phyloP scores from a whole-genome alignment of 768 basidiomycete genomes.

The Porpolomopsis calyptriformis region DNA sequence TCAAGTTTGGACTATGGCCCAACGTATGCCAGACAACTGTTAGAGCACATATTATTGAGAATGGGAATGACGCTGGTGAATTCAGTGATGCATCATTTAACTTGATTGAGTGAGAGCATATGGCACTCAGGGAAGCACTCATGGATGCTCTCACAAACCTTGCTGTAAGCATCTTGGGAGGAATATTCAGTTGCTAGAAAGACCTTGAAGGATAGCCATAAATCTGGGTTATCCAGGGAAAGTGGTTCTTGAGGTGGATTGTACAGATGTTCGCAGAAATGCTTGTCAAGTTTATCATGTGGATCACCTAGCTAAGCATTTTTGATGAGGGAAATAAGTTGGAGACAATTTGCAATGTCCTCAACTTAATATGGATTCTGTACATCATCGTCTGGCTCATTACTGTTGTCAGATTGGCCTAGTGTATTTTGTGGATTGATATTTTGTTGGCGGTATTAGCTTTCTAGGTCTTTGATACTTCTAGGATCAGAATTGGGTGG shows the following conservation, averaged over 20 bases:
- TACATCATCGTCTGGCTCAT: too few species aligned
- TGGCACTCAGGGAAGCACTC: constrained; percentile 18
- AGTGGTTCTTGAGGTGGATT: background rate
- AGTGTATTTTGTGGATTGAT: too few species aligned
- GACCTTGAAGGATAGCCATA: constrained; percentile 23
- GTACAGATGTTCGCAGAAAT: background rate
- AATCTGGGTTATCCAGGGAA: constrained; percentile 12
- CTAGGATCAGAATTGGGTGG: too few species aligned
- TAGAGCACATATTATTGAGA: constrained; percentile 31
- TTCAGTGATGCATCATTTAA: constrained; percentile 17
- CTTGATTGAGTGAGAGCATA: constrained; percentile 20
- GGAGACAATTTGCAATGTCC: too few species aligned
- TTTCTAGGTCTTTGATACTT: too few species aligned
- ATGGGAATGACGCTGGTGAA: constrained; percentile 27
- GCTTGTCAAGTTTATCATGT: background rate
- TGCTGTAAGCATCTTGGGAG: constrained; percentile 22
- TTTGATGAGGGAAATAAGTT: background rate
- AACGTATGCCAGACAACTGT: constrained; percentile 20
- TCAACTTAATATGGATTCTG: too few species aligned
- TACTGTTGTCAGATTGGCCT: too few species aligned
- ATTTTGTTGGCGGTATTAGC: too few species aligned
- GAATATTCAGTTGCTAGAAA: constrained; percentile 20
- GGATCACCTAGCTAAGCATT: background rate
- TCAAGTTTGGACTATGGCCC: constrained; percentile 12
- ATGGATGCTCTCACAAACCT: constrained; percentile 13